Evolutionary conservation across 179 eudicot genomes (phyloP), one percentile per base, ranked within the genome.

Genomic region (Heliamphora pulchella): DNA sequence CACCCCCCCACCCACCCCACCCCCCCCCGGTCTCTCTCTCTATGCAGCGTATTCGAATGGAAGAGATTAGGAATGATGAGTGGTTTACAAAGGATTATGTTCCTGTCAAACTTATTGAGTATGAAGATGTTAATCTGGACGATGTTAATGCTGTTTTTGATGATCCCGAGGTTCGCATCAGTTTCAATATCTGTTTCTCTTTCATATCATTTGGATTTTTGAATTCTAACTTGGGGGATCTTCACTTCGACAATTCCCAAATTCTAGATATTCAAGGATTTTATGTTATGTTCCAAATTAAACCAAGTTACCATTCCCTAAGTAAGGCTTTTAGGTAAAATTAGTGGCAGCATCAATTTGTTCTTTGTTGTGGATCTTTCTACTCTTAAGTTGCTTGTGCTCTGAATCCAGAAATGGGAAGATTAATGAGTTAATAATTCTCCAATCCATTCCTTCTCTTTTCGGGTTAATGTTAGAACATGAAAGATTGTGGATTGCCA

Each of bases 81-180:
- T 96, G 99, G 99, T 96, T 96, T 83, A 83, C 80, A 73, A 96
- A 76, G 85, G 89, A 84, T 69, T 93, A 96, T 82, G 87, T 84
- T 89, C 99, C 99, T 68, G 94, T 86, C 81, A 87, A 80, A 68
- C 84, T 88, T 78, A 72, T 89, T 73, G 99, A 96, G 81, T 86
- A 88, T 80, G 99, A 96, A 94, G 99, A 93, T 82, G 88, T 96
- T 82, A 92, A 93, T 84, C 89, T 96, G 75, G 98, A 96, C 83
- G 99, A 96, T 80, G 86, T 96, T 54, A 88, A 93, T 90, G 97
- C 98, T 78, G 97, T 87, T 81, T 94, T 96, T 86, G 94, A 95
- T 83, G 97, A 89, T 82, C 84, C 91, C 31, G 97, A 96, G 97
- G 98, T 94, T 80, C 31, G 91, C 82, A 53, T 58, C 69, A 69